Conservation (phyloP, 2,329 filamentous ascomycete species). For the Colletotrichum neosansevieriae region DNA sequence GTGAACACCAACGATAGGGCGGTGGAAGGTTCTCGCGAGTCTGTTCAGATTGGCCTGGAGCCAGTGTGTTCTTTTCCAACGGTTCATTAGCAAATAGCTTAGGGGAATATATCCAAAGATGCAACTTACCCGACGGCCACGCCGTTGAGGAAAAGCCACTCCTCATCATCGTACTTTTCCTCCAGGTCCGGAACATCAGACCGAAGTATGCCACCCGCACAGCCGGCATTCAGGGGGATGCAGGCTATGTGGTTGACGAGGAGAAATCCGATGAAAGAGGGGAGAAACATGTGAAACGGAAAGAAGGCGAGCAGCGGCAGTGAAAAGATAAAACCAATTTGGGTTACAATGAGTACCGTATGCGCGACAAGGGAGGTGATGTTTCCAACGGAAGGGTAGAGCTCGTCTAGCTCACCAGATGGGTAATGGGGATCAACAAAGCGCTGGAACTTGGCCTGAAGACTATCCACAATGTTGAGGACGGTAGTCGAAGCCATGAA, state of each 20-base stretch:
- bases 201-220: background rate
- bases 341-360: slow-evolving; percentile 9
- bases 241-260: background rate
- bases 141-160: background rate
- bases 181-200: background rate
- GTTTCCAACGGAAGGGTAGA: slow-evolving; percentile 29
- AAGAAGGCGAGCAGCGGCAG: background rate
- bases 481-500: background rate
- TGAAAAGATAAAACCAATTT: background rate
- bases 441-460: slow-evolving; percentile 3
- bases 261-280: background rate
- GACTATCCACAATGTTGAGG: background rate
- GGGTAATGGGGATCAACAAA: slow-evolving; percentile 10
- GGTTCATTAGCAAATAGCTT: too few species aligned
- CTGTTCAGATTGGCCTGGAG: background rate
- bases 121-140: background rate
- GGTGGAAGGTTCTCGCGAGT: background rate
- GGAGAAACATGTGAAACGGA: background rate
- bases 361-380: slow-evolving; percentile 14
- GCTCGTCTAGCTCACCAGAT: slow-evolving; percentile 30
- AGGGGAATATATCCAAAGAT: too few species aligned
- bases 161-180: background rate
- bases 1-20: background rate
- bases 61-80: background rate
- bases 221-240: background rate